These are phyloP conservation scores for Vaccinium darrowii DNA, from an alignment of 148 eudicot species.

Conservation along the genomic window DNA sequence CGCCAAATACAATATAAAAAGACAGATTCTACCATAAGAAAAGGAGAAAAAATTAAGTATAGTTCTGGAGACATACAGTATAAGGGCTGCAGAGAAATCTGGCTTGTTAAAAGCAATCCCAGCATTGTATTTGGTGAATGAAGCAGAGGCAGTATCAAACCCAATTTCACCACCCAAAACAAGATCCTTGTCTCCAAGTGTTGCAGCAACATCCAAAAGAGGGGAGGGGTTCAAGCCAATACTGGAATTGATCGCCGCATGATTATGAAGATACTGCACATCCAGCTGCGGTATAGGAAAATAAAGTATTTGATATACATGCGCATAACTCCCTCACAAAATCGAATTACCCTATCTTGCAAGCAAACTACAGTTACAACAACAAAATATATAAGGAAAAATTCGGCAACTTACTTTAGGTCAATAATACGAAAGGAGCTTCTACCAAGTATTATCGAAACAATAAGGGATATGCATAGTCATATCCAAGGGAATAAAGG, in stretches of 20 bases:
- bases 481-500: background rate
- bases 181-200: slow-evolving; percentile 65
- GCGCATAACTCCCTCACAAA: background rate
- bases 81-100: slow-evolving; percentile 74
- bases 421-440: background rate
- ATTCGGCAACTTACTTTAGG: background rate
- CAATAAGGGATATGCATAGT: background rate
- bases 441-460: background rate
- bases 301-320: background rate
- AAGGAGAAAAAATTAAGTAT: background rate
- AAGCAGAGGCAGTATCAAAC: slow-evolving; percentile 81
- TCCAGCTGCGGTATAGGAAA: slow-evolving; percentile 57
- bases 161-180: slow-evolving; percentile 85
- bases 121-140: slow-evolving; percentile 79
- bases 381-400: background rate
- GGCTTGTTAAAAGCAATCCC: slow-evolving; percentile 68
- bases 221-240: slow-evolving; percentile 83
- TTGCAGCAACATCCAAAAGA: slow-evolving; percentile 62
- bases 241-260: slow-evolving; percentile 69
- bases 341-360: slow-evolving; percentile 1
- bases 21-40: background rate
- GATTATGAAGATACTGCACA: slow-evolving; percentile 66
- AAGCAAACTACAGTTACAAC: background rate
- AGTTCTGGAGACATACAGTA: slow-evolving; percentile 54
- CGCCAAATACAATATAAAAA: background rate